Conservation (phyloP, 139 green algal species). For the Ettlia oleoabundans region DNA sequence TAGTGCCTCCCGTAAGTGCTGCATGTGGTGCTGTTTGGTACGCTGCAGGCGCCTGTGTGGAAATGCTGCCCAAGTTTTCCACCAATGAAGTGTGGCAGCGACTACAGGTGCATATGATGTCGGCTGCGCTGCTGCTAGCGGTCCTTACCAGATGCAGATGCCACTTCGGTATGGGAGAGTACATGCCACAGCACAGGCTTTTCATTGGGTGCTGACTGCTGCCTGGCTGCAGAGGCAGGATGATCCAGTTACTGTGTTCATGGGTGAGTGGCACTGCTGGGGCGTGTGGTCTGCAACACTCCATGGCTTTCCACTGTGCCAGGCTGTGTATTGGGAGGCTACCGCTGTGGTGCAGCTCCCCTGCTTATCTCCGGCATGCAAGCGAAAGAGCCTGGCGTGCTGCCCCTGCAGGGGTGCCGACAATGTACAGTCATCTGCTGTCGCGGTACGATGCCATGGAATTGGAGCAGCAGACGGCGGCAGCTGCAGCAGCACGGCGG, state of each 20-base stretch:
- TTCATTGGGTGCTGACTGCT: too few relatives aligned
- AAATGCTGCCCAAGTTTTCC: constrained; percentile 85
- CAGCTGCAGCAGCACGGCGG: constrained; percentile 49
- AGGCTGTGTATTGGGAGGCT: too few relatives aligned
- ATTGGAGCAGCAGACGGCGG: constrained; percentile 53
- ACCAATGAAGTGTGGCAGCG: constrained; percentile 66
- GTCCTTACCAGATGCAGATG: too few relatives aligned
- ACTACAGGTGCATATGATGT: too few relatives aligned
- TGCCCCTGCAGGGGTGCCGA: constrained; percentile 81
- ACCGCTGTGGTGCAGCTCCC: too few relatives aligned
- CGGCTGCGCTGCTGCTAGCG: too few relatives aligned
- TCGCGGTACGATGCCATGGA: constrained; percentile 59
- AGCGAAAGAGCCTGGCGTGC: too few relatives aligned
- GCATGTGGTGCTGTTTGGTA: background rate
- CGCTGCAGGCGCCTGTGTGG: constrained; percentile 68
- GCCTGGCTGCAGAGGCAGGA: constrained; percentile 55
- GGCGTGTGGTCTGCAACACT: too few relatives aligned
- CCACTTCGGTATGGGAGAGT: too few relatives aligned
- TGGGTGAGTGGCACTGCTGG: constrained; percentile 68
- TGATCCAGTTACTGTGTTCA: constrained; percentile 81
- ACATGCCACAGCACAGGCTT: too few relatives aligned
- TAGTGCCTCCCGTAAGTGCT: background rate
- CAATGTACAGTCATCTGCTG: constrained; percentile 94
- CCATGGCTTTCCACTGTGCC: too few relatives aligned
- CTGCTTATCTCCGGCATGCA: background rate